These are phyloP conservation scores for Alternaria sp. DNA, from an alignment of 2,329 filamentous ascomycete genomes.

Conservation along the genomic window DNA sequence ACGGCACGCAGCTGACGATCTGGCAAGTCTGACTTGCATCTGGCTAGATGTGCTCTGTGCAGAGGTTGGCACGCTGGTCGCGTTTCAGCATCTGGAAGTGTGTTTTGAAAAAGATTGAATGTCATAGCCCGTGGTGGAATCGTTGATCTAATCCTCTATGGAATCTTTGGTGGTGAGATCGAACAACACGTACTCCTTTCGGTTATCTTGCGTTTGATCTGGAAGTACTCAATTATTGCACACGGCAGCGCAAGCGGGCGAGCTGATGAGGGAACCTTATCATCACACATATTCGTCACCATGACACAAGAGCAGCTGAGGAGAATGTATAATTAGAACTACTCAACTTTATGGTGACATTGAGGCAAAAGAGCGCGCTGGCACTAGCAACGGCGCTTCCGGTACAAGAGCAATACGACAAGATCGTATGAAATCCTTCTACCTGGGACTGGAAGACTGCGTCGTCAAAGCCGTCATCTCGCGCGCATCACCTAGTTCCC, in stretches of 20 bases:
- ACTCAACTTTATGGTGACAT: background rate
- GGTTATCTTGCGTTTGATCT: background rate
- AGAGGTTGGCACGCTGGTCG: background rate
- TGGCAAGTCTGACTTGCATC: background rate
- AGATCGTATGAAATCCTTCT: background rate
- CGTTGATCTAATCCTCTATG: background rate
- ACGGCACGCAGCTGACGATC: background rate
- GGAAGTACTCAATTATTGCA: background rate
- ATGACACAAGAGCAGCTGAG: background rate
- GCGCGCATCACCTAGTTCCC: background rate
- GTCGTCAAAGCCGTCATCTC: background rate
- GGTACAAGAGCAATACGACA: background rate
- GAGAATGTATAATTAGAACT: background rate
- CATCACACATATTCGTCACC: background rate
- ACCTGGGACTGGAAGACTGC: background rate
- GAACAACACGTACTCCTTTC: background rate
- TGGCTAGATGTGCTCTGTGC: background rate
- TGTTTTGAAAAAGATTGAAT: background rate
- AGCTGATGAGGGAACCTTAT: background rate
- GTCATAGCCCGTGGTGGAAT: background rate
- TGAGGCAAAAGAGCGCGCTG: background rate
- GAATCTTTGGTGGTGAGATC: background rate
- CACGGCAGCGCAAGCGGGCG: background rate
- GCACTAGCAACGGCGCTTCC: background rate
- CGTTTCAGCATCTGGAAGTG: background rate